Percentiles rank a stretch among this genome's conserved stretches.
phyloP scores from a whole-genome alignment of 192 early-diverging fungal genomes.

The Chytriomyces sp. region DNA sequence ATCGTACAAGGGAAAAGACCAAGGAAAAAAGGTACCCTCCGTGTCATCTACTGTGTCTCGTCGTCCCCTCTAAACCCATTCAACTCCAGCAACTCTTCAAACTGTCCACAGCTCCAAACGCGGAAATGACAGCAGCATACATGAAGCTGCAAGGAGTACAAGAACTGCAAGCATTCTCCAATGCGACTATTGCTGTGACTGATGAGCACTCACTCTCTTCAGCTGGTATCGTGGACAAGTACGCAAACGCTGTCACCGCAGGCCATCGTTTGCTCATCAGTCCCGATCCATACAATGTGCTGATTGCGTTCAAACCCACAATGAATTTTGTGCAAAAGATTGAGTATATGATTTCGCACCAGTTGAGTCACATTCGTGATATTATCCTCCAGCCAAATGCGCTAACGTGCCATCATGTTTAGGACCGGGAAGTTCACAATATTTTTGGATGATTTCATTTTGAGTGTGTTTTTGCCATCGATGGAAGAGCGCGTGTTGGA shows the following conservation, averaged over 20 bases:
- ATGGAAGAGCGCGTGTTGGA: slow-evolving; percentile 84
- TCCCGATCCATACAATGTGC: slow-evolving; percentile 72
- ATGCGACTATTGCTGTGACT: not conserved
- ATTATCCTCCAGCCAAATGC: not conserved
- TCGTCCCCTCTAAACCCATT: slow-evolving; percentile 20
- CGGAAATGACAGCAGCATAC: slow-evolving; percentile 21
- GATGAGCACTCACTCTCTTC: slow-evolving; percentile 3
- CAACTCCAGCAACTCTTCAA: slow-evolving; percentile 23
- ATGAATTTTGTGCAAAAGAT: slow-evolving; percentile 63
- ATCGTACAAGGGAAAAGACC: slow-evolving; percentile 27
- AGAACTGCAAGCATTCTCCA: slow-evolving; percentile 2
- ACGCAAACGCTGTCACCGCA: slow-evolving; percentile 61
- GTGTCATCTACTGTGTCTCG: slow-evolving; percentile 17
- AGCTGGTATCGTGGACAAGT: slow-evolving; percentile 66
- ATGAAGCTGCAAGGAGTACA: slow-evolving; percentile 27
- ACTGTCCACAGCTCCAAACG: slow-evolving; percentile 22
- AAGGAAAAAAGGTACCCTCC: slow-evolving; percentile 19
- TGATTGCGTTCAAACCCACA: slow-evolving; percentile 73
- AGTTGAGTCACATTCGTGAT: slow-evolving; percentile 32
- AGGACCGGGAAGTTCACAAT: slow-evolving; percentile 60
- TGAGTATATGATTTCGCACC: slow-evolving; percentile 56
- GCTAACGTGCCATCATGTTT: not conserved
- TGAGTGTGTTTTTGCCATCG: slow-evolving; percentile 81
- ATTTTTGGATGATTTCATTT: slow-evolving; percentile 79
- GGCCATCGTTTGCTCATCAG: slow-evolving; percentile 70